These are phyloP conservation scores for Lanmaoa pseudosensibilis DNA, from an alignment of 768 basidiomycete species.

Conservation along the genomic window DNA sequence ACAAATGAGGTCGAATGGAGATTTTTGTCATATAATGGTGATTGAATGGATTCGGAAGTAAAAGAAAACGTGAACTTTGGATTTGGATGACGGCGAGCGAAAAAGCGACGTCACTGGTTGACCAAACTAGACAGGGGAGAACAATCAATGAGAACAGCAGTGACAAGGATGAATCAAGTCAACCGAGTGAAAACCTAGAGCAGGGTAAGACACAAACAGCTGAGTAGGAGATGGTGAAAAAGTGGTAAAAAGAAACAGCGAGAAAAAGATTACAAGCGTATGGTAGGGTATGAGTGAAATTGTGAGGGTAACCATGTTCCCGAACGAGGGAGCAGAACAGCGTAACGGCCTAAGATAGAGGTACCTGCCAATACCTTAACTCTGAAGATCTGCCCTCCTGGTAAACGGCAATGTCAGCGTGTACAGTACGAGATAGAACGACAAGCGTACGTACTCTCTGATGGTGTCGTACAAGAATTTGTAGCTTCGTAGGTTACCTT, in stretches of 20 bases:
- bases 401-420: conserved; percentile 12
- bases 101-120: not conserved
- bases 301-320: conserved; percentile 8
- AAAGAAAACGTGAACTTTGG: not conserved
- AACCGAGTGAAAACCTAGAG: conserved; percentile 19
- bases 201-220: conserved; percentile 24
- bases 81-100: not conserved
- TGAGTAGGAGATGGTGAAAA: conserved; percentile 10
- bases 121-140: conserved; percentile 7
- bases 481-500: conserved; percentile 91
- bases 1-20: conserved; percentile 21
- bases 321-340: not conserved
- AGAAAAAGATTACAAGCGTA: conserved; percentile 23
- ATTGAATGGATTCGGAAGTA: conserved; percentile 11
- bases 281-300: conserved; percentile 32
- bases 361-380: conserved; percentile 33
- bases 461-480: conserved; percentile 88
- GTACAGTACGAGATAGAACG: conserved; percentile 7
- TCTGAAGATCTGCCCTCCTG: conserved; percentile 40
- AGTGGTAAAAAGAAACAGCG: not conserved
- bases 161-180: conserved; percentile 15
- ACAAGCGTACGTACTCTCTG: conserved; percentile 64
- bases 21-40: conserved; percentile 31
- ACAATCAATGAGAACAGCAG: conserved; percentile 20
- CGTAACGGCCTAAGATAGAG: conserved; percentile 10